phyloP scores from a whole-genome alignment of 805 yeast species.

The Kodamaea fukazawae region DNA sequence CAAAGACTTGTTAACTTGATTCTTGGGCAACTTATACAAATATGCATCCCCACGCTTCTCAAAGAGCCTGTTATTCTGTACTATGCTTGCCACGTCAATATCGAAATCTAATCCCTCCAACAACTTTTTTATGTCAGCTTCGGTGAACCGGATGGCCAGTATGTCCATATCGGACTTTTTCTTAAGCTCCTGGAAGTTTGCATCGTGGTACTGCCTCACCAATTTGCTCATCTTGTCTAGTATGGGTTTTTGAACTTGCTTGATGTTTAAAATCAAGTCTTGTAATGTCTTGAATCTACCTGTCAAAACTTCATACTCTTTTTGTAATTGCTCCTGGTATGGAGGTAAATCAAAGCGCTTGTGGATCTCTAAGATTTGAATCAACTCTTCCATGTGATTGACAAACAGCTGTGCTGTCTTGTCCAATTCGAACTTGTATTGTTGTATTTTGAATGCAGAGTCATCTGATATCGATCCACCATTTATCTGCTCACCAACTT shows the following conservation, averaged over 20 bases:
- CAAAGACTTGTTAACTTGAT: slow-evolving; percentile 20
- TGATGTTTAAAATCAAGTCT: slow-evolving; percentile 24
- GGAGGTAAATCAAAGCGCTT: slow-evolving; percentile 12
- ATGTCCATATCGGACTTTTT: slow-evolving; percentile 12
- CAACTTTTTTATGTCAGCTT: slow-evolving; percentile 19
- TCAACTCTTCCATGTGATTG: slow-evolving; percentile 23
- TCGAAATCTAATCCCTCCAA: slow-evolving; percentile 18
- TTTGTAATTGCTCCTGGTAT: slow-evolving; percentile 20
- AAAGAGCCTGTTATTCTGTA: slow-evolving; percentile 21
- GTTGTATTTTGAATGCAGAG: slow-evolving; percentile 15
- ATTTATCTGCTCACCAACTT: slow-evolving; percentile 10
- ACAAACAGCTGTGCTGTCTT: slow-evolving; percentile 23
- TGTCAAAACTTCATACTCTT: slow-evolving; percentile 20
- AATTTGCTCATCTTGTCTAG: slow-evolving; percentile 32
- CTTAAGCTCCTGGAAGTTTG: not conserved
- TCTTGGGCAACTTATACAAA: slow-evolving; percentile 23
- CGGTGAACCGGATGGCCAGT: slow-evolving; percentile 17
- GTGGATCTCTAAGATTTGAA: slow-evolving; percentile 17
- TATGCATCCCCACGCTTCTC: slow-evolving; percentile 19
- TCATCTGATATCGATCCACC: slow-evolving; percentile 12
- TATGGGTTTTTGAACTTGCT: slow-evolving; percentile 32
- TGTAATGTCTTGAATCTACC: slow-evolving; percentile 14
- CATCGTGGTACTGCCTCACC: slow-evolving; percentile 17
- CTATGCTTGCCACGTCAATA: slow-evolving; percentile 1
- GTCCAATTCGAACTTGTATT: slow-evolving; percentile 30